phyloP scores from a whole-genome alignment of 257 asterid genomes.

The Rubia yunnanensis region DNA sequence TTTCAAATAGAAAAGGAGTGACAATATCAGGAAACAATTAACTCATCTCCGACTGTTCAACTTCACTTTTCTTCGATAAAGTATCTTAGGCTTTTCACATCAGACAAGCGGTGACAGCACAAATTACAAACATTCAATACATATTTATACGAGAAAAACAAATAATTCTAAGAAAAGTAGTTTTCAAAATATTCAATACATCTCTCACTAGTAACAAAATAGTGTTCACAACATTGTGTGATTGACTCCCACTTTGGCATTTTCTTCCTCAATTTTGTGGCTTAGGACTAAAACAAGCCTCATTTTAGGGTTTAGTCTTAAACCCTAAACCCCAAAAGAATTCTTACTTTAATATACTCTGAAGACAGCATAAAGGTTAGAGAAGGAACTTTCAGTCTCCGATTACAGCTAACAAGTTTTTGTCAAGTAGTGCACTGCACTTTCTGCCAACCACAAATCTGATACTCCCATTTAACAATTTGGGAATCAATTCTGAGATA shows the following conservation, averaged over 20 bases:
- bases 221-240: neutral
- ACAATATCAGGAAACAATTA: no score
- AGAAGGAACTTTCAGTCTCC: neutral
- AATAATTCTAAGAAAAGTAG: no score
- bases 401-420: neutral
- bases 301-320: neutral
- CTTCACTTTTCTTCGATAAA: no score
- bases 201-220: neutral
- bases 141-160: no score
- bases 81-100: no score
- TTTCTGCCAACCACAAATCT: conserved; percentile 2
- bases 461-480: neutral
- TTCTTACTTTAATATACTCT: neutral
- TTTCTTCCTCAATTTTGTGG: neutral
- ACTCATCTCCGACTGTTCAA: no score
- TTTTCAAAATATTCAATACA: no score
- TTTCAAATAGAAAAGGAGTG: no score
- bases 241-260: neutral
- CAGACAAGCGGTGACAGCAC: no score
- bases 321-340: neutral
- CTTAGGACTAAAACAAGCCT: neutral
- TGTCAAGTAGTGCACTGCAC: neutral
- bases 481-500: neutral
- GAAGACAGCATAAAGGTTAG: neutral
- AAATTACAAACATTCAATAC: no score